Evolutionary conservation across 257 asterid species (phyloP).

Genomic region (Solanum bulbocastanum): DNA sequence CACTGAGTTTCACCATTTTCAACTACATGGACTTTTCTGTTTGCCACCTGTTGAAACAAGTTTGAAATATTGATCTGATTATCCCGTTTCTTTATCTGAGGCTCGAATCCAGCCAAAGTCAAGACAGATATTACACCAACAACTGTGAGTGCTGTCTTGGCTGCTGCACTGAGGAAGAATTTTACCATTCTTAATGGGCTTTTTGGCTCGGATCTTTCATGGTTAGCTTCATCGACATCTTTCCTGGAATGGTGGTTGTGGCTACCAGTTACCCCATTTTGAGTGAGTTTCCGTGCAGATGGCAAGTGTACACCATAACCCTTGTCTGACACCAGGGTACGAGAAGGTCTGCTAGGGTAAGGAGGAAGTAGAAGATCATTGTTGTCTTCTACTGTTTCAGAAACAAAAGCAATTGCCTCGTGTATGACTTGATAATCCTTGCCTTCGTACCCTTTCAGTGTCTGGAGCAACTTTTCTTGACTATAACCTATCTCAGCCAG

Average conservation of each 20-base stretch:
- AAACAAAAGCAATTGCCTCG: constrained; percentile 80
- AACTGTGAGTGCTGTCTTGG: constrained; percentile 54
- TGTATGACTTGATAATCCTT: constrained; percentile 63
- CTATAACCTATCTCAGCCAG: constrained; percentile 62
- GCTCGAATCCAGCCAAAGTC: constrained; percentile 77
- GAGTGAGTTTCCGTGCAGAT: constrained; percentile 26
- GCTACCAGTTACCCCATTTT: constrained; percentile 25
- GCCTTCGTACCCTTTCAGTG: constrained; percentile 79
- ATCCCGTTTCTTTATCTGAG: constrained; percentile 49
- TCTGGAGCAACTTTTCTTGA: constrained; percentile 72
- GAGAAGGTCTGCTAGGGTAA: constrained; percentile 72
- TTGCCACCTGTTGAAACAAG: constrained; percentile 24
- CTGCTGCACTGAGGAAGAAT: constrained; percentile 39
- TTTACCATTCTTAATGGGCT: constrained; percentile 27
- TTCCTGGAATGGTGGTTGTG: constrained; percentile 2
- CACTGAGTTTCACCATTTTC: constrained; percentile 79
- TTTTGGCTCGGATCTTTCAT: constrained; percentile 5
- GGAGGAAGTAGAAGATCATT: constrained; percentile 94
- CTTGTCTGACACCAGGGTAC: constrained; percentile 28
- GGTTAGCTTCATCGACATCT: not conserved
- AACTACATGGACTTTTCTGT: constrained; percentile 37
- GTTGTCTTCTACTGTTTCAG: constrained; percentile 63
- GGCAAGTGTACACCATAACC: constrained; percentile 34
- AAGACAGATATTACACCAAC: constrained; percentile 55
- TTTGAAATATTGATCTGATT: constrained; percentile 31